phyloP scores from a whole-genome alignment of 163 green algal species.

The Prototheca cutis region DNA sequence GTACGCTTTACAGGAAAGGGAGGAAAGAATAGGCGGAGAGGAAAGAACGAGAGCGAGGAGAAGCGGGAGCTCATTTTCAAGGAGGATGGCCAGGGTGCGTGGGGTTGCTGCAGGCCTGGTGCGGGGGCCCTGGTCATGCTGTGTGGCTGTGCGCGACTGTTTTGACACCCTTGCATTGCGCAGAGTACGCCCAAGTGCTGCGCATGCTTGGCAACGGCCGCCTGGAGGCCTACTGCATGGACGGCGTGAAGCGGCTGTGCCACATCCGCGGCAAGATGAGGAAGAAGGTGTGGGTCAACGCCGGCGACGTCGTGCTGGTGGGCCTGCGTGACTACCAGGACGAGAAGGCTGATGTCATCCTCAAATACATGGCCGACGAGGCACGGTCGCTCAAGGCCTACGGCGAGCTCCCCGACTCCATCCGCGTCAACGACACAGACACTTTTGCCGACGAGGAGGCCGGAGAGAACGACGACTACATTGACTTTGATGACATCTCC shows the following conservation, averaged over 20 bases:
- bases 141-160: too few relatives aligned
- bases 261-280: slow-evolving; percentile 99
- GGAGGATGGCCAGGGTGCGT: slow-evolving; percentile 87
- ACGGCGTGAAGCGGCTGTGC: slow-evolving; percentile 93
- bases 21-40: slow-evolving; percentile 83
- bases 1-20: slow-evolving; percentile 51
- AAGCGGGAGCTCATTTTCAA: slow-evolving; percentile 99
- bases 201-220: slow-evolving; percentile 98
- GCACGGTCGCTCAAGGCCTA: slow-evolving; percentile 90
- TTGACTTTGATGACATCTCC: slow-evolving; percentile 80
- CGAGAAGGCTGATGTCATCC: slow-evolving; percentile 84
- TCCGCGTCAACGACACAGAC: slow-evolving; percentile 95
- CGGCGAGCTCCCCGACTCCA: slow-evolving; percentile 93
- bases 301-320: slow-evolving; percentile 93
- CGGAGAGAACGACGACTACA: slow-evolving; percentile 71
- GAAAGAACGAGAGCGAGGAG: slow-evolving; percentile 97
- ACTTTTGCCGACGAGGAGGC: slow-evolving; percentile 62
- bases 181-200: slow-evolving; percentile 91
- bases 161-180: too few relatives aligned
- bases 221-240: slow-evolving; percentile 96
- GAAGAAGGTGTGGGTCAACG: slow-evolving; percentile 88
- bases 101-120: background rate
- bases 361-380: slow-evolving; percentile 98
- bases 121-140: background rate
- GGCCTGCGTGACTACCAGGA: slow-evolving; percentile 95